Conservation (phyloP, 768 basidiomycete species). For the Kondoa subrosea region DNA sequence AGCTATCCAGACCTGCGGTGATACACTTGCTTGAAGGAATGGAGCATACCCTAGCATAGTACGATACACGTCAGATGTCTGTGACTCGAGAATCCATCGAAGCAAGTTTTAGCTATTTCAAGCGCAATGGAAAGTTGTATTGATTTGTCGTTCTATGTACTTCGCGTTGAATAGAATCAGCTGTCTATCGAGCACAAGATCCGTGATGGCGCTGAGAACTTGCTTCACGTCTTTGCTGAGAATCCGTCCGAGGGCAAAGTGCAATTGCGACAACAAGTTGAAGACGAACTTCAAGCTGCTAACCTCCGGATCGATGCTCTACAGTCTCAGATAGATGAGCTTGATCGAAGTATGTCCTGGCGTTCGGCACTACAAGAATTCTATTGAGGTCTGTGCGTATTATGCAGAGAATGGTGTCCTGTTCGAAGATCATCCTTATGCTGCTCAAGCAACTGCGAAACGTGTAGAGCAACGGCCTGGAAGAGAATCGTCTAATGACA, state of each 20-base stretch:
- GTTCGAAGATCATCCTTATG: background rate
- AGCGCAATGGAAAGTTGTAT: too few species aligned
- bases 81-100: too few species aligned
- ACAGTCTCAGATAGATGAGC: constrained; percentile 28
- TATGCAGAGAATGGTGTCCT: background rate
- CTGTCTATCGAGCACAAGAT: constrained; percentile 70
- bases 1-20: too few species aligned
- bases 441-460: background rate
- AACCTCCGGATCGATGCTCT: constrained; percentile 43
- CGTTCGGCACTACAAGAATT: background rate
- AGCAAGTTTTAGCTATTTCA: too few species aligned
- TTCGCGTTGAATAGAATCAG: too few species aligned
- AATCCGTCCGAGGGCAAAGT: constrained; percentile 23
- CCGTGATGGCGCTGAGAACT: constrained; percentile 79
- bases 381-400: background rate
- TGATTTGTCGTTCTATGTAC: too few species aligned
- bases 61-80: too few species aligned
- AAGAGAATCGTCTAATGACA: background rate
- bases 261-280: constrained; percentile 54
- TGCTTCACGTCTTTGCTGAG: constrained; percentile 38
- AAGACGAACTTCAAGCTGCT: constrained; percentile 60
- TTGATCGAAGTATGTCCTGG: background rate
- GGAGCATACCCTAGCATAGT: too few species aligned
- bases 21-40: too few species aligned
- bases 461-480: background rate